Evolutionary conservation across 2,329 filamentous ascomycete genomes (phyloP), one percentile per base, ranked within the genome.

Genomic region (Fusarium oxysporum): DNA sequence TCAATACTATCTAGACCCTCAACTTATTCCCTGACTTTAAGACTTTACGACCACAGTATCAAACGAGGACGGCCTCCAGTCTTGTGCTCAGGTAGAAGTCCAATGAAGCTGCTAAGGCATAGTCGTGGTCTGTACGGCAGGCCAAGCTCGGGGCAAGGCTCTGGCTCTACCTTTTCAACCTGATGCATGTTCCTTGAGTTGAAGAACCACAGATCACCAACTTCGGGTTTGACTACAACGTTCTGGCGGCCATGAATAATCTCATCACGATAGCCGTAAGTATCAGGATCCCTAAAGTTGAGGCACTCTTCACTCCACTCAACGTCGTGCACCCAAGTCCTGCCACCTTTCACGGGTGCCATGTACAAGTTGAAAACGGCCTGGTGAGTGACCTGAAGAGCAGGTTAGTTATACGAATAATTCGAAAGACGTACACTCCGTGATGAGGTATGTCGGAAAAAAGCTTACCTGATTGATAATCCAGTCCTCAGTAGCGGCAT

Each of bases 131-230:
- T 28, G 21, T 38, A 50, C 12, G 55, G 32, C 12, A 58, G 33
- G 5, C 43, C 33, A 13, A 58, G 55, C 21, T 58, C 43, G 4
- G 23, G 33, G 7, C 55, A 58, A 4, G 43, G 55, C 23, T 58
- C 55, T 23, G 55, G 55, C 1, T 50, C 43, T 14, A 58, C 55
- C 11, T 58, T 58, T 8, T 58, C 43, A 28, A 58, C 55, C 43
- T 58, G 55, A 17, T 58, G 43, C 55, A 58, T 50, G 19, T 58
- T 58, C 16, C 55, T 58, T n/a, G 55, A 58, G 21, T 58, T 58
- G 25, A 58, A 58, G 32, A 58, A 58, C 55, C 55, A 58, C 8
- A 58, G 16, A 6, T 58, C 55, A 19, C 55, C 55, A 30, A 58
- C 55, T 5, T 50, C 43, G 0, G 55, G 55, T 6, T 37, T 37